A percentile compares a stretch with the other conserved stretches of the same genome.
Conservation (phyloP, 805 yeast species). For the Candida sonorensis region DNA sequence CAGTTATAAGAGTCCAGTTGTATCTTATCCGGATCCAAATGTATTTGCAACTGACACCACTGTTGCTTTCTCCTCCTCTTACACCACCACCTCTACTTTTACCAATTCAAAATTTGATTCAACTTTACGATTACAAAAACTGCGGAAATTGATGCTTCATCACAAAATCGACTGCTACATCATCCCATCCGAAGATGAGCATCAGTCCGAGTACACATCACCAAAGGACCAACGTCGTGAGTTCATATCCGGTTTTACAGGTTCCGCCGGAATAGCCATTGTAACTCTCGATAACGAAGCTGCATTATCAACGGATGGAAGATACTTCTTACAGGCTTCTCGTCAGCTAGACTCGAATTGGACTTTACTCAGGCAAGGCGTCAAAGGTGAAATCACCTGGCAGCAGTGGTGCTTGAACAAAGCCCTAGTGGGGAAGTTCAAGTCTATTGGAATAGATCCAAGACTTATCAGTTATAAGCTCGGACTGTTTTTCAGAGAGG, state of each 20-base stretch:
- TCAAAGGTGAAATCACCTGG: slow-evolving; percentile 70
- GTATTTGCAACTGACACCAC: no score
- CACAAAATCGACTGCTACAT: slow-evolving; percentile 47
- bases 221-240: slow-evolving; percentile 75
- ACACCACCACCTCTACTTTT: no score
- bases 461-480: slow-evolving; percentile 49
- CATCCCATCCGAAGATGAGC: slow-evolving; percentile 79
- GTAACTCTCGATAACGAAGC: slow-evolving; percentile 53
- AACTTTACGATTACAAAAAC: slow-evolving; percentile 28
- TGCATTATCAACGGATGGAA: slow-evolving; percentile 85
- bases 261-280: slow-evolving; percentile 91
- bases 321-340: slow-evolving; percentile 88
- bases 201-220: slow-evolving; percentile 85
- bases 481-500: slow-evolving; percentile 34
- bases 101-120: slow-evolving; percentile 28
- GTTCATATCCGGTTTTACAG: slow-evolving; percentile 83
- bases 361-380: slow-evolving; percentile 75
- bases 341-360: slow-evolving; percentile 76
- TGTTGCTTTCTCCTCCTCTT: no score
- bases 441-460: slow-evolving; percentile 80
- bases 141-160: slow-evolving; percentile 40
- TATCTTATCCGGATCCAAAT: no score
- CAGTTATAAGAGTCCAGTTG: no score
- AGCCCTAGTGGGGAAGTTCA: slow-evolving; percentile 36
- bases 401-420: slow-evolving; percentile 64